A percentile compares a stretch with the other conserved stretches of the same genome.
These are phyloP conservation scores for Rhodotorula diobovata DNA, from an alignment of 768 basidiomycete species.

Conservation along the genomic window DNA sequence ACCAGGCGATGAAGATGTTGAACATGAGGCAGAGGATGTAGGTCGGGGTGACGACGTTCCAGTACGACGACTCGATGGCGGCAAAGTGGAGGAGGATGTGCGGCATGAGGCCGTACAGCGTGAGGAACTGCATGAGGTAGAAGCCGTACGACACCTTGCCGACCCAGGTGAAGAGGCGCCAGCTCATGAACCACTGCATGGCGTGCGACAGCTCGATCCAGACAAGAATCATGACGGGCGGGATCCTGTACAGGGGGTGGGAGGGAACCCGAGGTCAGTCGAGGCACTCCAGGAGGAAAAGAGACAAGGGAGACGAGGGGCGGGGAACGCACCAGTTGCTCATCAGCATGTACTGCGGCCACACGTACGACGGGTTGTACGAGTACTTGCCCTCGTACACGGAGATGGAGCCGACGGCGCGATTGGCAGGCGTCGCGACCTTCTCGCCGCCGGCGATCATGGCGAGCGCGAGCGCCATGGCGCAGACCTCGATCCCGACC, in stretches of 20 bases:
- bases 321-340: slow-evolving; percentile 35
- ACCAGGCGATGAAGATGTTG: slow-evolving; percentile 45
- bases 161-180: slow-evolving; percentile 45
- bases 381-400: slow-evolving; percentile 44
- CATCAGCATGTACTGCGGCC: slow-evolving; percentile 46
- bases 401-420: slow-evolving; percentile 40
- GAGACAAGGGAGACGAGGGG: not conserved
- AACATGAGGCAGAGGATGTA: slow-evolving; percentile 45
- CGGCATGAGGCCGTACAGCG: slow-evolving; percentile 45
- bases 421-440: slow-evolving; percentile 42
- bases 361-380: slow-evolving; percentile 39
- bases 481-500: slow-evolving; percentile 40
- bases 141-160: slow-evolving; percentile 47
- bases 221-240: slow-evolving; percentile 41
- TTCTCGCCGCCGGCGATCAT: slow-evolving; percentile 42
- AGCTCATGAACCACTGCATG: slow-evolving; percentile 46
- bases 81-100: slow-evolving; percentile 43
- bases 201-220: slow-evolving; percentile 45
- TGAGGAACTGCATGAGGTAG: slow-evolving; percentile 47
- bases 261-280: not conserved
- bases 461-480: slow-evolving; percentile 43
- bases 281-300: not conserved
- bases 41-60: slow-evolving; percentile 43
- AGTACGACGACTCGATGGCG: slow-evolving; percentile 38
- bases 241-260: slow-evolving; percentile 29